phyloP scores from a whole-genome alignment of 177 flowering plant species.

The Vitis hybrid region DNA sequence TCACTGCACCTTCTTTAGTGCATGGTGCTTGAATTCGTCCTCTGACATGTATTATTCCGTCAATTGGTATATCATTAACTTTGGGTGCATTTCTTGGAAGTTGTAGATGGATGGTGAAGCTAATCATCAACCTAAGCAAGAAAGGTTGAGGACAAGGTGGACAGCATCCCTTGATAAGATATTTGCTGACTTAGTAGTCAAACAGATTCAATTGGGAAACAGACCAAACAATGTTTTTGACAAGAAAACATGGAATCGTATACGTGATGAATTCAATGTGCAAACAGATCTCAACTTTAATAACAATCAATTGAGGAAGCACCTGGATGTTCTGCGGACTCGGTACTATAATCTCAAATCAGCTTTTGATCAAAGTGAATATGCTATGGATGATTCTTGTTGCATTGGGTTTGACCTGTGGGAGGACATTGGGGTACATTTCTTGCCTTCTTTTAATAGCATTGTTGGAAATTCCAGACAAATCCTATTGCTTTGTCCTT shows the following conservation, averaged over 20 bases:
- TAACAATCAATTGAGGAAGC: conserved; percentile 70
- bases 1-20: neutral
- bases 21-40: neutral
- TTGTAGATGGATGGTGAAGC: conserved; percentile 45
- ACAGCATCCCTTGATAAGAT: conserved; percentile 57
- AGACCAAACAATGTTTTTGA: conserved; percentile 58
- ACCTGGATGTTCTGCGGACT: conserved; percentile 61
- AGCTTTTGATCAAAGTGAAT: conserved; percentile 42
- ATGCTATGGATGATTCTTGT: conserved; percentile 41
- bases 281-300: conserved; percentile 59
- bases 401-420: conserved; percentile 36
- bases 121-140: conserved; percentile 33
- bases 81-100: conserved; percentile 1
- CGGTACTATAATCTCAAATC: conserved; percentile 53
- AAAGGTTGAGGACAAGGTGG: conserved; percentile 70
- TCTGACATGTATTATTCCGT: neutral
- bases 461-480: no score
- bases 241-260: conserved; percentile 64
- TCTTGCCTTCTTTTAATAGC: conserved; percentile 2
- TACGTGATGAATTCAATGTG: conserved; percentile 55
- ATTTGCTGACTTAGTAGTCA: conserved; percentile 66
- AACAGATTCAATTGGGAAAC: conserved; percentile 60
- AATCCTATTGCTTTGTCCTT: neutral
- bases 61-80: neutral
- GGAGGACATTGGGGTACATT: conserved; percentile 54